These are phyloP conservation scores for Hevea brasiliensis DNA, from an alignment of 345 rosid genomes.

Conservation along the genomic window DNA sequence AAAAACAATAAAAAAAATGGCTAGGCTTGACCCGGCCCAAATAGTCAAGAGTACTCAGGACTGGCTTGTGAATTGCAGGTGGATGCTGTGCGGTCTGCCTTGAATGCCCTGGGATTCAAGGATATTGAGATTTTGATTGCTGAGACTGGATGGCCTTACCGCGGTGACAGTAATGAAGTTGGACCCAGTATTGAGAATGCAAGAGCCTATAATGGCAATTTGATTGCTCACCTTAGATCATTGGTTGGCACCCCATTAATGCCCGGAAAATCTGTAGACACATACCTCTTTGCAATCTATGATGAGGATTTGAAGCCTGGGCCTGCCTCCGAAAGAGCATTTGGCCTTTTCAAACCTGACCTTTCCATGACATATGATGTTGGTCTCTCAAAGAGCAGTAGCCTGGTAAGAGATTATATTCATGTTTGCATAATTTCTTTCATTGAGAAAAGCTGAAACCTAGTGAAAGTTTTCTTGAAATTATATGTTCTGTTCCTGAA, in stretches of 20 bases:
- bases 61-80: conserved; percentile 42
- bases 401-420: conserved; percentile 49
- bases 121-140: conserved; percentile 79
- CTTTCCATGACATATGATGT: conserved; percentile 65
- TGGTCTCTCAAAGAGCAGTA: conserved; percentile 68
- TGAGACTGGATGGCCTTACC: conserved; percentile 93
- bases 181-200: conserved; percentile 86
- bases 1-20: not conserved
- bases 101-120: conserved; percentile 70
- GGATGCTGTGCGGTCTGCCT: conserved; percentile 82
- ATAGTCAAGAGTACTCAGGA: not conserved
- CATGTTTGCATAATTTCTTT: not conserved
- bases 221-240: conserved; percentile 76
- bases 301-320: conserved; percentile 86
- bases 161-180: conserved; percentile 71
- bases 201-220: conserved; percentile 80
- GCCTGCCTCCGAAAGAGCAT: conserved; percentile 72
- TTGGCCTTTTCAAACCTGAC: conserved; percentile 76
- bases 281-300: conserved; percentile 85
- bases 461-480: too few relatives aligned
- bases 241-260: conserved; percentile 86
- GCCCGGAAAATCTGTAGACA: conserved; percentile 91
- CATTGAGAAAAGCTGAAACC: too few relatives aligned
- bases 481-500: not conserved
- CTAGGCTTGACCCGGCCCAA: not conserved